A percentile compares a stretch with the other conserved stretches of the same genome.
These are phyloP conservation scores for Sporormia fimetaria DNA, from an alignment of 495 filamentous ascomycete species.

Conservation along the genomic window DNA sequence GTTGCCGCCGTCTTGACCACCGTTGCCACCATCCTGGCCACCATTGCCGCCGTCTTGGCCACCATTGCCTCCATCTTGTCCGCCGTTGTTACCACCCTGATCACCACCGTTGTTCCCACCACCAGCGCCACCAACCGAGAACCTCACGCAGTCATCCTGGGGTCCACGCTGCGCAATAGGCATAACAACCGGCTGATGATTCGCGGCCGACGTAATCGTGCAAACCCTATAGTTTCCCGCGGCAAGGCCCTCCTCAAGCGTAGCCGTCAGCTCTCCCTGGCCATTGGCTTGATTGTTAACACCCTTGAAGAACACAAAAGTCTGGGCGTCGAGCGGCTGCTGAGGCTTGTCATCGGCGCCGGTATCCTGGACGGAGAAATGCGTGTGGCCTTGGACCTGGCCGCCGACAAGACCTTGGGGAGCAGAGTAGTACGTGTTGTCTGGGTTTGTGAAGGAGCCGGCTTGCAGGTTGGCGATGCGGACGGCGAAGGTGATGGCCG, in stretches of 20 bases:
- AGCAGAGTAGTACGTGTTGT: slow-evolving; percentile 53
- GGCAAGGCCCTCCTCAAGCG: slow-evolving; percentile 52
- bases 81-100: slow-evolving; percentile 6
- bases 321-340: slow-evolving; percentile 20
- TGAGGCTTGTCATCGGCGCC: slow-evolving; percentile 41
- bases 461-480: slow-evolving; percentile 49
- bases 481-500: slow-evolving; percentile 48
- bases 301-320: slow-evolving; percentile 66
- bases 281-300: slow-evolving; percentile 63
- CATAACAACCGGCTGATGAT: slow-evolving; percentile 71
- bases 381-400: slow-evolving; percentile 59
- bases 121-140: slow-evolving; percentile 35
- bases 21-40: slow-evolving; percentile 18
- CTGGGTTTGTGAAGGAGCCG: slow-evolving; percentile 54
- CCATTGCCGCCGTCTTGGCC: slow-evolving; percentile 26
- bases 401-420: slow-evolving; percentile 46
- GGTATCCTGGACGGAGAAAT: slow-evolving; percentile 57
- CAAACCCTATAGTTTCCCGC: slow-evolving; percentile 57
- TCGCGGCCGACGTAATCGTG: slow-evolving; percentile 56
- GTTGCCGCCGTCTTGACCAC: slow-evolving; percentile 12
- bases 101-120: slow-evolving; percentile 28
- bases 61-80: slow-evolving; percentile 14
- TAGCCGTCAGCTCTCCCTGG: slow-evolving; percentile 43
- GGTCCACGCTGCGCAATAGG: slow-evolving; percentile 63
- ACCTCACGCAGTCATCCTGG: slow-evolving; percentile 62